Evolutionary conservation across 1,284 basidiomycete species (phyloP).

Genomic region (Malassezia vespertilionis): DNA sequence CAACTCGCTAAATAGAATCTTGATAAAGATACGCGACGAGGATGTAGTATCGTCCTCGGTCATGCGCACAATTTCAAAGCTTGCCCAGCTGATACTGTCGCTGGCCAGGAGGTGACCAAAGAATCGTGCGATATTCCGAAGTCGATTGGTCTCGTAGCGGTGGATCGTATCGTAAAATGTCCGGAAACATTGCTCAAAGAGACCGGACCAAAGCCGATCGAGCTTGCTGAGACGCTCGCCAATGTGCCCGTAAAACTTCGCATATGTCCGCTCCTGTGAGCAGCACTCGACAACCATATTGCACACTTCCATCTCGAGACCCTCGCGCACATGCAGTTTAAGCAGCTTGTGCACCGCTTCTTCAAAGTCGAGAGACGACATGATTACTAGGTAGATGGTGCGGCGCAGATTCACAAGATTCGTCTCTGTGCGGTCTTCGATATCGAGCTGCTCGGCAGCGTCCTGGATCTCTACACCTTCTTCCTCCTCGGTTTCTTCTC

Average conservation of each 20-base stretch:
- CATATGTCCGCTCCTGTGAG: slow-evolving; percentile 94
- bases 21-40: slow-evolving; percentile 90
- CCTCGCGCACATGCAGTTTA: slow-evolving; percentile 63
- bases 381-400: slow-evolving; percentile 92
- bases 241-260: slow-evolving; percentile 86
- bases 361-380: slow-evolving; percentile 66
- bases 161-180: slow-evolving; percentile 94
- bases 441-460: slow-evolving; percentile 53
- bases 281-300: slow-evolving; percentile 99
- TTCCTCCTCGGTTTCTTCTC: slow-evolving; percentile 54
- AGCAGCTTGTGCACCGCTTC: slow-evolving; percentile 96
- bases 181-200: slow-evolving; percentile 73
- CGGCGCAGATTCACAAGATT: slow-evolving; percentile 89
- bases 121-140: slow-evolving; percentile 92
- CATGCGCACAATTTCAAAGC: slow-evolving; percentile 73
- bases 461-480: slow-evolving; percentile 56
- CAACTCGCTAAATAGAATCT: slow-evolving; percentile 89
- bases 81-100: slow-evolving; percentile 81
- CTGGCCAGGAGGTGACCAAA: slow-evolving; percentile 69
- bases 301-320: slow-evolving; percentile 69
- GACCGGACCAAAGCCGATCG: slow-evolving; percentile 82
- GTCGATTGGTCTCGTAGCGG: slow-evolving; percentile 93
- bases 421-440: slow-evolving; percentile 87
- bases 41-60: slow-evolving; percentile 97
- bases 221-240: slow-evolving; percentile 94